phyloP scores from a whole-genome alignment of 768 basidiomycete species.

The Boletus rubroflammeus region DNA sequence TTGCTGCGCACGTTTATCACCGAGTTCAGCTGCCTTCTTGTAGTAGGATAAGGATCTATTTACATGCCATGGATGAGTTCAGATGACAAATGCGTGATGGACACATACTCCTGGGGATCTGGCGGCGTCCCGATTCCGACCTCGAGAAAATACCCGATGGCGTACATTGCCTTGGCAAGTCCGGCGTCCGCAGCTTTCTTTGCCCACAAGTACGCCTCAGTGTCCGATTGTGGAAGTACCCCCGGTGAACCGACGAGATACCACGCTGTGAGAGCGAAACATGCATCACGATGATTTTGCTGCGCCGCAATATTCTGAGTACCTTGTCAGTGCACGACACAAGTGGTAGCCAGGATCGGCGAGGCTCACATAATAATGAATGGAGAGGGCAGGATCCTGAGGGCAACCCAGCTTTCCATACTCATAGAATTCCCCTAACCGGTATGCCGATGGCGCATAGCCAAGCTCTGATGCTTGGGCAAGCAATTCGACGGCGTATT shows the following conservation, averaged over 20 bases:
- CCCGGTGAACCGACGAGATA: conserved; percentile 98
- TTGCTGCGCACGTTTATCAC: conserved; percentile 90
- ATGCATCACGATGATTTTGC: conserved; percentile 94
- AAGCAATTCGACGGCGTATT: conserved; percentile 90
- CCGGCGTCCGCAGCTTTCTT: conserved; percentile 92
- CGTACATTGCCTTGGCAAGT: conserved; percentile 94
- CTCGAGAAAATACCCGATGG: conserved; percentile 95
- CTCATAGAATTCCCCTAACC: conserved; percentile 97
- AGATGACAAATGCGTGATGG: conserved; percentile 4
- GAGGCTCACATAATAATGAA: conserved; percentile 94
- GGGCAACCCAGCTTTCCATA: conserved; percentile 99
- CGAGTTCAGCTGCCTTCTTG: conserved; percentile 84
- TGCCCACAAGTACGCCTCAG: conserved; percentile 97
- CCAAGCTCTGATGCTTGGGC: conserved; percentile 95
- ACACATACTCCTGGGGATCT: conserved; percentile 61
- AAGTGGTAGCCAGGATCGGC: background rate
- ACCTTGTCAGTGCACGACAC: conserved; percentile 13
- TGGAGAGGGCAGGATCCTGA: conserved; percentile 92
- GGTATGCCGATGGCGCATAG: conserved; percentile 93
- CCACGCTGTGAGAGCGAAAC: conserved; percentile 98
- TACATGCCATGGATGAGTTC: background rate
- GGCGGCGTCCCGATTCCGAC: conserved; percentile 83
- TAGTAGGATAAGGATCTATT: conserved; percentile 74
- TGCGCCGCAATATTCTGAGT: conserved; percentile 96
- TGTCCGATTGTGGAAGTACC: conserved; percentile 96